These are phyloP conservation scores for Alloteropsis angusta DNA, from an alignment of 202 grass and related monocot genomes.

Conservation along the genomic window DNA sequence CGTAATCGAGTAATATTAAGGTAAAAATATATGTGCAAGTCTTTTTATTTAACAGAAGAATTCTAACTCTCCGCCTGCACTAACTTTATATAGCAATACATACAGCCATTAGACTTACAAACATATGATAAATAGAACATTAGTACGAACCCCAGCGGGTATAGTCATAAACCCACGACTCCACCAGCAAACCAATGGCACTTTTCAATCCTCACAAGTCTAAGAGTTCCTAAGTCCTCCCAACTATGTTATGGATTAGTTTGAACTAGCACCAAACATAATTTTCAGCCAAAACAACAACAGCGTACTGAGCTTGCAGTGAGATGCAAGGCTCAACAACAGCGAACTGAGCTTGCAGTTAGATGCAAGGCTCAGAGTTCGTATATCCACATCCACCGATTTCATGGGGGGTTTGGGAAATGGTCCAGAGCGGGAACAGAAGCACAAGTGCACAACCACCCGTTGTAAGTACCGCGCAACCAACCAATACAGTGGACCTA, in stretches of 20 bases:
- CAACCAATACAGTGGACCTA: constrained; percentile 1
- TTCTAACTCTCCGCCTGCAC: no score
- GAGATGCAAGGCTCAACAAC: neutral
- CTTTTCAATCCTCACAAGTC: no score
- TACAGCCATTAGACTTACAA: no score
- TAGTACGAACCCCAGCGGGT: no score
- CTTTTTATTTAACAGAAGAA: neutral
- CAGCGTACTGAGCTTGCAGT: neutral
- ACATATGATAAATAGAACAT: no score
- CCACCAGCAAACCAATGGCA: no score
- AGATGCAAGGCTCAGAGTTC: no score
- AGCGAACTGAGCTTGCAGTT: neutral
- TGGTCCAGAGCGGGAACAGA: neutral
- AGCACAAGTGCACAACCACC: neutral
- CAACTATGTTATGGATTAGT: neutral
- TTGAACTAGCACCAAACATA: neutral
- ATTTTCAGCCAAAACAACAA: neutral
- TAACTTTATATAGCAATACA: no score
- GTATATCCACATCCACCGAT: neutral
- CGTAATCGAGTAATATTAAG: neutral
- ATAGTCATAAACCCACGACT: no score
- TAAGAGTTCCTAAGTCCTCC: neutral
- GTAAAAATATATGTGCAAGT: neutral
- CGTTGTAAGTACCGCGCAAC: neutral
- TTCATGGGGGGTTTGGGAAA: neutral